These are phyloP conservation scores for Penicillium ochrochloron DNA, from an alignment of 495 filamentous ascomycete species.

Conservation along the genomic window DNA sequence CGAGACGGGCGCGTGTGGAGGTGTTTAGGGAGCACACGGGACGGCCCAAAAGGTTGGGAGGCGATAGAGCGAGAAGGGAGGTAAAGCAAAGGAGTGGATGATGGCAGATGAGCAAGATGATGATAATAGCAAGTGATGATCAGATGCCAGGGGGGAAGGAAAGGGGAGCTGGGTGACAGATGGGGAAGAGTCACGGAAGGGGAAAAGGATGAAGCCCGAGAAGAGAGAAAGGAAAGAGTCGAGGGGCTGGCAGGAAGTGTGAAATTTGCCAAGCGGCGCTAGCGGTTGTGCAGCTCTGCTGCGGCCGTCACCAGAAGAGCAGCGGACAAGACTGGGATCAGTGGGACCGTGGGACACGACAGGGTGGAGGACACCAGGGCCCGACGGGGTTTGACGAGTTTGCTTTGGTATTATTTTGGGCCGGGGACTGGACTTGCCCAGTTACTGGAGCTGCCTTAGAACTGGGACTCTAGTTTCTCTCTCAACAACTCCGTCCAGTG, in stretches of 20 bases:
- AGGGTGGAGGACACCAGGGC: not conserved
- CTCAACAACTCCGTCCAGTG: too few relatives aligned
- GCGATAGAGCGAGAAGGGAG: slow-evolving; percentile 15
- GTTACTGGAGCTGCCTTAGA: too few relatives aligned
- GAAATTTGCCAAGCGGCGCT: slow-evolving; percentile 52
- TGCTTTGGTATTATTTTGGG: not conserved
- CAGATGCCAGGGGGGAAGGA: slow-evolving; percentile 17
- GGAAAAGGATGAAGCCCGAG: slow-evolving; percentile 30
- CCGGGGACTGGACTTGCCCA: not conserved
- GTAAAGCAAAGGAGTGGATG: slow-evolving; percentile 22
- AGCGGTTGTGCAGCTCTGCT: slow-evolving; percentile 53
- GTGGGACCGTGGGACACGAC: too few relatives aligned
- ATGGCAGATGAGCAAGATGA: slow-evolving; percentile 12
- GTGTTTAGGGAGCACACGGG: not conserved
- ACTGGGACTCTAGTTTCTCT: too few relatives aligned
- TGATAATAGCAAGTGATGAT: slow-evolving; percentile 18
- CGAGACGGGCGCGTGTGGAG: slow-evolving; percentile 13
- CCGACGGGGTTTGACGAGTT: slow-evolving; percentile 7
- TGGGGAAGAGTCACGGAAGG: slow-evolving; percentile 24
- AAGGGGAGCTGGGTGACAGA: not conserved
- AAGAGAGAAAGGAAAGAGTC: slow-evolving; percentile 42
- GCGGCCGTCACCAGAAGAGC: slow-evolving; percentile 40
- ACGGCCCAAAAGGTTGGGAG: not conserved
- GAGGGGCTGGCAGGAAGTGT: slow-evolving; percentile 54
- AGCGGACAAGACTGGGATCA: slow-evolving; percentile 6